A percentile compares a stretch with the other conserved stretches of the same genome.
These are phyloP conservation scores for Hemerocallis citrina DNA, from an alignment of 106 monocot species.

Conservation along the genomic window DNA sequence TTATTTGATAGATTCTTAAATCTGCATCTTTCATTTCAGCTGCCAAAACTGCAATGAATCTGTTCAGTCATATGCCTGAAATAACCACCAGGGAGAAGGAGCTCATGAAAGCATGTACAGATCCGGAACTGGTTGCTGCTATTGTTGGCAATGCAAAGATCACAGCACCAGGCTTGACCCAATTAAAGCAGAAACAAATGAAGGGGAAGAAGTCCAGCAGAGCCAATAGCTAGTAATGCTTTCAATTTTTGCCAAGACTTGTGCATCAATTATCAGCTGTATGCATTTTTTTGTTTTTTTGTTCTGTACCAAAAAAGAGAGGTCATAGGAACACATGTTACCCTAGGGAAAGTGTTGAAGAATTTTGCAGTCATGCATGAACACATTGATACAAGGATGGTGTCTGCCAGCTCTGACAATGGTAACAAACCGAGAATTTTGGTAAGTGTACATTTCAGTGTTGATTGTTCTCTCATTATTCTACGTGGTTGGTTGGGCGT, in stretches of 20 bases:
- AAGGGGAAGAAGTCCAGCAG: slow-evolving; percentile 78
- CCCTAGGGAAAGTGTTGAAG: too few species aligned
- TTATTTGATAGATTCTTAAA: not conserved
- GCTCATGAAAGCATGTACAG: slow-evolving; percentile 93
- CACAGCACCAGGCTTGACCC: slow-evolving; percentile 88
- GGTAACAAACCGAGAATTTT: too few species aligned
- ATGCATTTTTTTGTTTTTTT: too few species aligned
- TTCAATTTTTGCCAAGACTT: not conserved
- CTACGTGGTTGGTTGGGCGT: too few species aligned
- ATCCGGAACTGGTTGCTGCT: slow-evolving; percentile 82
- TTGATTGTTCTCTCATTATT: too few species aligned
- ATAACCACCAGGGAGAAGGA: slow-evolving; percentile 78
- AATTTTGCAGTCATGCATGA: too few species aligned
- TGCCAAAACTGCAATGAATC: slow-evolving; percentile 87
- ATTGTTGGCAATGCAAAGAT: slow-evolving; percentile 92
- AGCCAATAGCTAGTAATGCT: slow-evolving; percentile 20
- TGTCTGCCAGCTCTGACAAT: too few species aligned
- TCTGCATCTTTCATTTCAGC: slow-evolving; percentile 29
- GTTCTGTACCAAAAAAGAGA: too few species aligned
- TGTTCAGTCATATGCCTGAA: slow-evolving; percentile 74
- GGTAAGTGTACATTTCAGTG: too few species aligned
- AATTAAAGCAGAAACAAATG: slow-evolving; percentile 92
- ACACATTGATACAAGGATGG: too few species aligned
- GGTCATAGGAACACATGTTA: too few species aligned
- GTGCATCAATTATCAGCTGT: too few species aligned